A percentile compares a stretch with the other conserved stretches of the same genome.
phyloP scores from a whole-genome alignment of 2,329 filamentous ascomycete genomes.

The Acephala macrosclerotiorum region DNA sequence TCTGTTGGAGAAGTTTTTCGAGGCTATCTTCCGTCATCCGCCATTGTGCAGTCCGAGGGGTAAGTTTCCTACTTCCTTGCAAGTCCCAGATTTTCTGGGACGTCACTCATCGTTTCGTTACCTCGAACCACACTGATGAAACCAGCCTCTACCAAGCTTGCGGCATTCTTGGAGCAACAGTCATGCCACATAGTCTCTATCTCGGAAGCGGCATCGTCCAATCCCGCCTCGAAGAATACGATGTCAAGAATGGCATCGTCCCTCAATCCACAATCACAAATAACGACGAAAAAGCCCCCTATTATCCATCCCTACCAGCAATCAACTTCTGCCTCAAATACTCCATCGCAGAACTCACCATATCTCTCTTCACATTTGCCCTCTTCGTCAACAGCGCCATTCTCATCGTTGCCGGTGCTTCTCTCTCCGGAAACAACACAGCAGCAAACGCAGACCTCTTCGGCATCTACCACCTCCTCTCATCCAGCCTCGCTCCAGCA shows the following conservation, averaged over 20 bases:
- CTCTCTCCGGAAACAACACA: constrained; percentile 66
- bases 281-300: constrained; percentile 57
- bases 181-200: constrained; percentile 75
- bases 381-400: constrained; percentile 87
- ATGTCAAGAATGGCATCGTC: constrained; percentile 61
- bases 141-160: constrained; percentile 70
- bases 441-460: constrained; percentile 80
- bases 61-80: constrained; percentile 32
- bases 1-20: constrained; percentile 65
- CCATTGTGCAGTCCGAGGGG: constrained; percentile 64
- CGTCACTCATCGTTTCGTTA: not conserved
- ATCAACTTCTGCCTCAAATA: constrained; percentile 78
- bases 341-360: constrained; percentile 72
- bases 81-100: not conserved
- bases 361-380: constrained; percentile 83
- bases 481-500: constrained; percentile 71
- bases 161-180: constrained; percentile 79
- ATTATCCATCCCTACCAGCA: constrained; percentile 75
- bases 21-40: constrained; percentile 69
- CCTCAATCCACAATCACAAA: constrained; percentile 42
- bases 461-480: constrained; percentile 77
- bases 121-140: constrained; percentile 29
- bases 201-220: constrained; percentile 75
- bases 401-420: constrained; percentile 81
- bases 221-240: constrained; percentile 69